Conservation (phyloP, 2,329 filamentous ascomycete genomes). For the Polytolypa hystricis region DNA sequence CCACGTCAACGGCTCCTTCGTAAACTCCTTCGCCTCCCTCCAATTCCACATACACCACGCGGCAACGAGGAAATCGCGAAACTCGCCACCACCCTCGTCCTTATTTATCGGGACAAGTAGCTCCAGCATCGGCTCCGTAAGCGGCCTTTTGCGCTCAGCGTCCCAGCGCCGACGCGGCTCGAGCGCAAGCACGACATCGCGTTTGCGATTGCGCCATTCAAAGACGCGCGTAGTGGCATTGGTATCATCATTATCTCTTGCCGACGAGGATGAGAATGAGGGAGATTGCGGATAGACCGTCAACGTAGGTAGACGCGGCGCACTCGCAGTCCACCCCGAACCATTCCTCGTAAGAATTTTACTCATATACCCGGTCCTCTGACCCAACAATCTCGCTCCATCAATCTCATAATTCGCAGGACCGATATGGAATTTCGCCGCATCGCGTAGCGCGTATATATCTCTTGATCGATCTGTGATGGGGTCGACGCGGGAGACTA, state of each 20-base stretch:
- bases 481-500: constrained; percentile 7
- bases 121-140: constrained; percentile 9
- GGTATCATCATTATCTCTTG: constrained; percentile 5
- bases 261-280: background rate
- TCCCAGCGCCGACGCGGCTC: constrained; percentile 12
- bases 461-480: constrained; percentile 6
- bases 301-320: constrained; percentile 9
- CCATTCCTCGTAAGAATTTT: constrained; percentile 7
- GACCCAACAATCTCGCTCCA: constrained; percentile 8
- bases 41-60: constrained; percentile 15
- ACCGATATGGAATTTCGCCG: constrained; percentile 3
- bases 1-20: constrained; percentile 12
- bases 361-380: constrained; percentile 10
- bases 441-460: constrained; percentile 10
- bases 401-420: constrained; percentile 11
- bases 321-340: constrained; percentile 10
- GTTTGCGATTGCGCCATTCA: constrained; percentile 1
- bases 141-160: constrained; percentile 8
- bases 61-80: constrained; percentile 12
- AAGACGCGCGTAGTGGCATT: constrained; percentile 12
- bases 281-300: constrained; percentile 3
- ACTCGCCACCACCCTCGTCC: constrained; percentile 8
- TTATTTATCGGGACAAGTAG: constrained; percentile 7
- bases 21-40: constrained; percentile 13
- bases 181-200: constrained; percentile 8